Evolutionary conservation across 768 basidiomycete species (phyloP), one percentile per base, ranked within the genome.

Genomic region (Trametes cubensis): DNA sequence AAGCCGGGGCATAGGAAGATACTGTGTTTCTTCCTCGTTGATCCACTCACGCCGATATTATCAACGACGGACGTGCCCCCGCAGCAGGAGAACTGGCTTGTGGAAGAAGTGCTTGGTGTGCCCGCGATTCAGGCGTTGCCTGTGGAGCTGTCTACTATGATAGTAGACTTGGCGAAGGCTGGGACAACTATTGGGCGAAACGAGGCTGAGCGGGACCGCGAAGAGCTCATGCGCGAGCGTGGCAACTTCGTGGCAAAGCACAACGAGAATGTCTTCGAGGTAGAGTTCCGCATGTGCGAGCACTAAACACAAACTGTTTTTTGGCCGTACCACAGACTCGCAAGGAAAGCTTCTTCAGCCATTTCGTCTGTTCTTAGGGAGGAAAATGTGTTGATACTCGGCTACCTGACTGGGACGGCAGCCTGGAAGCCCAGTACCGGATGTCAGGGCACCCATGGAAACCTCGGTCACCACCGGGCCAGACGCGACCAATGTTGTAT

Each of bases 1-100:
- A 71, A 71, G 57, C 75, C 76, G 0, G 78, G 77, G 7, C 70
- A 76, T 52, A 71, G 76, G 28, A 79, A 76, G 62, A 78, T 78
- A 20, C 64, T 78, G 28, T 71, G 70, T 2, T 63, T 78, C 30
- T 75, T 75, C 68, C 73, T 78, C 52, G 73, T 77, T 48, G 74
- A 78, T 53, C 78, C 78, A 2, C 59, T 65, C 11, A 42, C 67
- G 15, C 46, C 62, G 2, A 70, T 77, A 14, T 62, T 69, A 21
- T 74, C 74, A 0, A 74, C 78, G 0, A 70, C 72, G 0, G 61
- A 65, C n/a, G 68, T 77, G 15, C 66, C 72, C 4, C 72, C 71
- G 2, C 77, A 77, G 65, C 76, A 74, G 48, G 40, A 20, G 1
- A 68, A 72, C 2, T 75, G 72, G 72, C 62, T 45, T 1, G 44